phyloP scores from a whole-genome alignment of 805 yeast species.

The Candida silvicultrix region DNA sequence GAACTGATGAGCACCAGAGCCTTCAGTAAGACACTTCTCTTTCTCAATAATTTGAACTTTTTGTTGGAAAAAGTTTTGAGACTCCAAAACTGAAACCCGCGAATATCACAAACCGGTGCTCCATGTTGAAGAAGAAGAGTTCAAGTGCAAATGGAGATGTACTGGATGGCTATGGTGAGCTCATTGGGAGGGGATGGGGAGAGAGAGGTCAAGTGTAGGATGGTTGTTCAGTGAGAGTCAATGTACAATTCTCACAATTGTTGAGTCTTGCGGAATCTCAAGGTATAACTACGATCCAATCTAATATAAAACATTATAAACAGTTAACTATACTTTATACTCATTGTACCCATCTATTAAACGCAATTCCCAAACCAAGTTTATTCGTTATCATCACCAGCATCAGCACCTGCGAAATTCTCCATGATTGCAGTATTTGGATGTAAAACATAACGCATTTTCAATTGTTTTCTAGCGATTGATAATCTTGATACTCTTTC shows the following conservation, averaged over 20 bases:
- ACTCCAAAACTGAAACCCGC: not conserved
- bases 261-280: too few relatives aligned
- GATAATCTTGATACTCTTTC: slow-evolving; percentile 20
- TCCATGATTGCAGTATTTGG: slow-evolving; percentile 74
- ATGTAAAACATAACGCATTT: slow-evolving; percentile 50
- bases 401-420: slow-evolving; percentile 36
- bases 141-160: too few relatives aligned
- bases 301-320: too few relatives aligned
- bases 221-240: too few relatives aligned
- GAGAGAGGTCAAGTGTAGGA: too few relatives aligned
- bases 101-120: not conserved
- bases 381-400: slow-evolving; percentile 2
- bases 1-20: too few relatives aligned
- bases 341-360: not conserved
- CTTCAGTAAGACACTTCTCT: too few relatives aligned
- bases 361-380: not conserved
- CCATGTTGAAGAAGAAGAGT: not conserved
- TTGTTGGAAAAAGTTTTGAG: not conserved
- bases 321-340: too few relatives aligned
- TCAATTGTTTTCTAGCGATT: slow-evolving; percentile 23
- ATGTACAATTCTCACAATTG: too few relatives aligned
- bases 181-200: too few relatives aligned
- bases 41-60: too few relatives aligned
- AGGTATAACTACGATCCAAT: not conserved
- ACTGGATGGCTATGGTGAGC: too few relatives aligned